Base-by-base conservation (phyloP, 768 basidiomycete genomes). In the Royoungia palumana region DNA sequence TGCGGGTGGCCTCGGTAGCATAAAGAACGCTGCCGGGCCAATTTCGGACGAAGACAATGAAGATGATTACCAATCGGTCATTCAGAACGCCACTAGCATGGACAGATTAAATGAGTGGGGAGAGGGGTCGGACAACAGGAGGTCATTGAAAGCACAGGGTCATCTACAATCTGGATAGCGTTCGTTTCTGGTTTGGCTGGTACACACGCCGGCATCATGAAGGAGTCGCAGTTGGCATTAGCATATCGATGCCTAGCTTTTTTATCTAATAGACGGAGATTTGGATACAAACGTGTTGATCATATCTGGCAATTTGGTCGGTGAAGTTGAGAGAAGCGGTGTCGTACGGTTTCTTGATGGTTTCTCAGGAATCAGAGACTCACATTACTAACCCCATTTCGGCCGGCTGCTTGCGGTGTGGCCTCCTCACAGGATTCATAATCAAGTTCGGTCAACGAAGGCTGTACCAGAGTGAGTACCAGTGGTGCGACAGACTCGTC, bases 221-320 rank as follows among this genome's bases (percentile, higher is more conserved):
- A 53, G 56, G 59, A 55, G 64, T 59, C 44, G 63, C 60, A 45
- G 14, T 51, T 41, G 51, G 50, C 44, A 53, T 55, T 57, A 60
- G 52, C 54, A 43, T 55, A 54, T 54, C 63, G 42, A 54, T 45
- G 45, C 52, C 44, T 55, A 12, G 46, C 56, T 44, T 55, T n/a
- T 55, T 68, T 68, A 66, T 69, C 62, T 67, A 65, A 65, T 67
- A 49, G 63, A 57, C 65, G 67, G 65, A 69, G 44, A 68, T 69
- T 69, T 67, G 65, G 65, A 48, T 66, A 56, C 47, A 51, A 50
- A 56, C 62, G 35, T 56, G 53, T 56, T 56, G 46, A 46, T 56
- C 44, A 51, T 49, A 54, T 66, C 59, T 56, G 63, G 64, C 37
- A 66, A 49, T 49, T 39, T 53, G 48, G 49, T 27, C 37, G 27